Percentiles rank a stretch among this genome's conserved stretches.
Evolutionary conservation across 2,329 filamentous ascomycete species (phyloP).

Genomic region (Chrysoporthe cubensis): DNA sequence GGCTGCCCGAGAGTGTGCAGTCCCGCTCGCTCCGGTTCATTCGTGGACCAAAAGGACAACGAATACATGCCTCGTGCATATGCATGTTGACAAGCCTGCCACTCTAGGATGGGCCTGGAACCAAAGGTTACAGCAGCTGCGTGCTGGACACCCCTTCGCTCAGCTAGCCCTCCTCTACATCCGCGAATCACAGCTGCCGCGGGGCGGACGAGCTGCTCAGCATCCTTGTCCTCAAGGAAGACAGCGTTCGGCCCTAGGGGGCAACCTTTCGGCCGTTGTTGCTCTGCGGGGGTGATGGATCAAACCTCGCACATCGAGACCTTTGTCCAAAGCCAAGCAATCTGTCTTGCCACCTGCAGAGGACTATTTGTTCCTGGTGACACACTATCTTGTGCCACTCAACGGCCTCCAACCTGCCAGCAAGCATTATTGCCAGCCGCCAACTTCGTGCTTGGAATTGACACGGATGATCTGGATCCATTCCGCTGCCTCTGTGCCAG

Average conservation of each 20-base stretch:
- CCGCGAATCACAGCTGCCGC: background rate
- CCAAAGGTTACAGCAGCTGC: background rate
- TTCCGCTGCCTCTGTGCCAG: background rate
- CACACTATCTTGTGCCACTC: background rate
- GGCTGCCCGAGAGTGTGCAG: background rate
- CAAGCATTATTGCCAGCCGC: background rate
- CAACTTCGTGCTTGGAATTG: background rate
- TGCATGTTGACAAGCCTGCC: slow-evolving; percentile 6
- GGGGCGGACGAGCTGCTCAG: background rate
- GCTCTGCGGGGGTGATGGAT: background rate
- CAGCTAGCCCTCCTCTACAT: too few relatives aligned
- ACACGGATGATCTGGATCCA: background rate
- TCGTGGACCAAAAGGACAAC: slow-evolving; percentile 14
- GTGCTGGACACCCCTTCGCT: background rate
- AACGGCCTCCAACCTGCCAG: background rate
- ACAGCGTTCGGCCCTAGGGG: background rate
- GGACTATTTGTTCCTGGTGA: background rate
- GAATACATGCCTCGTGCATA: slow-evolving; percentile 13
- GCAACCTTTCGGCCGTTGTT: background rate
- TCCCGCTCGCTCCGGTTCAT: slow-evolving; percentile 6
- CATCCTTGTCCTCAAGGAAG: background rate
- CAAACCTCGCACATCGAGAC: background rate
- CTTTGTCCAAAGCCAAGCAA: slow-evolving; percentile 1
- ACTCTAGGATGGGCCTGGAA: background rate
- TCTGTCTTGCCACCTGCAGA: background rate